phyloP scores from a whole-genome alignment of 768 basidiomycete species.

The Xerocomellus chrysenteron region DNA sequence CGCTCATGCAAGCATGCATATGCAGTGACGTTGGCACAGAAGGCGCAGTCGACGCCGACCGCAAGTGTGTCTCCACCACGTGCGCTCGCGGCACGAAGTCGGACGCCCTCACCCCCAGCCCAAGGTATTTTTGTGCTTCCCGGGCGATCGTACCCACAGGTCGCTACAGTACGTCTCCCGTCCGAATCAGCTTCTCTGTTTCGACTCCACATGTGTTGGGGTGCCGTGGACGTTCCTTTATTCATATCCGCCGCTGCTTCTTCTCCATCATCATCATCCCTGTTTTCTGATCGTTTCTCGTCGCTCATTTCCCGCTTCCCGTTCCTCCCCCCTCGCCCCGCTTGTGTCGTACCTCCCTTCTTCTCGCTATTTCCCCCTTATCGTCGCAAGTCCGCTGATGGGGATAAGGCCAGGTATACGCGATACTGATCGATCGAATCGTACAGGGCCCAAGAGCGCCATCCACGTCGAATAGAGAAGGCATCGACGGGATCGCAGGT shows the following conservation, averaged over 20 bases:
- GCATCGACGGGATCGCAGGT: constrained; percentile 55
- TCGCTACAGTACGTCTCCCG: constrained; percentile 46
- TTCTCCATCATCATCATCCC: not conserved
- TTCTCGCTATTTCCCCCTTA: constrained; percentile 5
- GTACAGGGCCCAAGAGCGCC: constrained; percentile 52
- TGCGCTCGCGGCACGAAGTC: constrained; percentile 27
- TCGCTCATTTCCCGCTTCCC: not conserved
- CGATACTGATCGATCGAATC: not conserved
- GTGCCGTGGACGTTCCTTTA: not conserved
- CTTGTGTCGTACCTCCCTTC: not conserved
- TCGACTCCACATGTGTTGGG: not conserved
- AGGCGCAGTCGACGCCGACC: constrained; percentile 62
- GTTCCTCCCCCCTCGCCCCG: not conserved
- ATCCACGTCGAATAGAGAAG: constrained; percentile 45
- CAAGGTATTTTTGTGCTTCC: constrained; percentile 60
- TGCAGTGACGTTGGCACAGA: constrained; percentile 66
- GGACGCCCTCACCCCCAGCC: constrained; percentile 54
- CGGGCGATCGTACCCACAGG: constrained; percentile 61
- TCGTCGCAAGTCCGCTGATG: constrained; percentile 16
- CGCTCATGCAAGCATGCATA: not conserved
- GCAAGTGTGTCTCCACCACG: constrained; percentile 39
- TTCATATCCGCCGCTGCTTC: constrained; percentile 2
- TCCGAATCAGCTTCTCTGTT: not conserved
- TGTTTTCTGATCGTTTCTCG: not conserved
- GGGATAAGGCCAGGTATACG: not conserved